A percentile compares a stretch with the other conserved stretches of the same genome.
These are phyloP conservation scores for Penstemon newberryi DNA, from an alignment of 257 asterid genomes.

Conservation along the genomic window DNA sequence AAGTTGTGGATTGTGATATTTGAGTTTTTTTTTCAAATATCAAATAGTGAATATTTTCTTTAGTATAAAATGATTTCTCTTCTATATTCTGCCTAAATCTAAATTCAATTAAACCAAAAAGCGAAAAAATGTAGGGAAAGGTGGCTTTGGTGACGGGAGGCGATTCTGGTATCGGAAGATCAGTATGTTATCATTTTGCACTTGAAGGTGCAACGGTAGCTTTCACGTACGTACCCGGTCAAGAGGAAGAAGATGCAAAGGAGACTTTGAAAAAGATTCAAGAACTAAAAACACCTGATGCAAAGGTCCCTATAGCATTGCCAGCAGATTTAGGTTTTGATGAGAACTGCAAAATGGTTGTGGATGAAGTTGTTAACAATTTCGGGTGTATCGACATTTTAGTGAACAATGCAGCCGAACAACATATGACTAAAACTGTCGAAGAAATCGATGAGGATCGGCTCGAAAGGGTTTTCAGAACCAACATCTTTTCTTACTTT, in stretches of 20 bases:
- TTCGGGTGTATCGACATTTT: slow-evolving; percentile 48
- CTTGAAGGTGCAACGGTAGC: slow-evolving; percentile 64
- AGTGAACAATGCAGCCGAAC: slow-evolving; percentile 59
- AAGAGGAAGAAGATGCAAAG: slow-evolving; percentile 50
- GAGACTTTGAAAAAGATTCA: slow-evolving; percentile 43
- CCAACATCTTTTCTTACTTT: slow-evolving; percentile 51
- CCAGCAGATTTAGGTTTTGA: slow-evolving; percentile 53
- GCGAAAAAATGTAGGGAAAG: slow-evolving; percentile 39
- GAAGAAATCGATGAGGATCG: slow-evolving; percentile 50
- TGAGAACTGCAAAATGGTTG: slow-evolving; percentile 51
- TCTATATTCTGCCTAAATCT: too few relatives aligned
- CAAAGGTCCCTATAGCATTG: slow-evolving; percentile 48
- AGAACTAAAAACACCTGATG: slow-evolving; percentile 36
- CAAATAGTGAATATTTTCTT: too few relatives aligned
- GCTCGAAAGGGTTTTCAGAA: slow-evolving; percentile 49
- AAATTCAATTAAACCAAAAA: neutral
- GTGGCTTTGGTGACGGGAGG: slow-evolving; percentile 56
- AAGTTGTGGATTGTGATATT: too few relatives aligned
- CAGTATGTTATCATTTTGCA: slow-evolving; percentile 47
- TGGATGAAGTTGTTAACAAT: slow-evolving; percentile 41
- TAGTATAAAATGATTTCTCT: too few relatives aligned
- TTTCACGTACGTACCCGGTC: slow-evolving; percentile 43
- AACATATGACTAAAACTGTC: slow-evolving; percentile 32
- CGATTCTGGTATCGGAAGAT: slow-evolving; percentile 61
- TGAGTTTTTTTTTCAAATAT: too few relatives aligned